A percentile compares a stretch with the other conserved stretches of the same genome.
Evolutionary conservation across 2,329 filamentous ascomycete genomes (phyloP).

Genomic region (Trichoderma semiorbis): DNA sequence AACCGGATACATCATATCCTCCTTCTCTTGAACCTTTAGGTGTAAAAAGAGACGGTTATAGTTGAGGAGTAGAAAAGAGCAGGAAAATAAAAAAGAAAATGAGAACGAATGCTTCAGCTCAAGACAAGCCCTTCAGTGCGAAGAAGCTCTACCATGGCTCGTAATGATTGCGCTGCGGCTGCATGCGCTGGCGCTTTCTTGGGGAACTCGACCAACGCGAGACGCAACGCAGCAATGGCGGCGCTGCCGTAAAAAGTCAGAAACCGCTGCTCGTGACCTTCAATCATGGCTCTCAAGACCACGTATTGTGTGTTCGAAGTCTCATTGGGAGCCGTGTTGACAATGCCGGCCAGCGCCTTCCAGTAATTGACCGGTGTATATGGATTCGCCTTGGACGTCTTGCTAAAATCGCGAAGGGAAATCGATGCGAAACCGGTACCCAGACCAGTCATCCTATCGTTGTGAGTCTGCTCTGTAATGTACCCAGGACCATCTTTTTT

Average conservation of each 20-base stretch:
- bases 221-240: constrained; percentile 65
- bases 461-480: constrained; percentile 68
- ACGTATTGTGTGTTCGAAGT: constrained; percentile 71
- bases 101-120: constrained; percentile 25
- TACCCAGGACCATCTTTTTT: constrained; percentile 57
- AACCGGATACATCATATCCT: constrained; percentile 1
- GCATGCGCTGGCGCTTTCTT: constrained; percentile 46
- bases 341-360: constrained; percentile 69
- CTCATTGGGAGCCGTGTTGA: constrained; percentile 67
- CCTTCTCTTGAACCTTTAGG: background rate
- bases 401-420: constrained; percentile 76
- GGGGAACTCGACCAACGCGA: constrained; percentile 73
- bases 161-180: constrained; percentile 49
- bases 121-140: constrained; percentile 48
- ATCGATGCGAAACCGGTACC: constrained; percentile 82
- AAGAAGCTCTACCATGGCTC: constrained; percentile 53
- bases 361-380: constrained; percentile 81
- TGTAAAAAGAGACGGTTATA: background rate
- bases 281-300: constrained; percentile 68
- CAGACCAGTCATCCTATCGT: constrained; percentile 78
- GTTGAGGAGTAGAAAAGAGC: background rate
- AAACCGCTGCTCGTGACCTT: constrained; percentile 71
- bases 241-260: constrained; percentile 76
- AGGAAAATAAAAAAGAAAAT: background rate
- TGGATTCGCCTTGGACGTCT: constrained; percentile 64